A percentile compares a stretch with the other conserved stretches of the same genome.
These are phyloP conservation scores for Lasiosphaeria miniovina DNA, from an alignment of 495 filamentous ascomycete genomes.

Conservation along the genomic window DNA sequence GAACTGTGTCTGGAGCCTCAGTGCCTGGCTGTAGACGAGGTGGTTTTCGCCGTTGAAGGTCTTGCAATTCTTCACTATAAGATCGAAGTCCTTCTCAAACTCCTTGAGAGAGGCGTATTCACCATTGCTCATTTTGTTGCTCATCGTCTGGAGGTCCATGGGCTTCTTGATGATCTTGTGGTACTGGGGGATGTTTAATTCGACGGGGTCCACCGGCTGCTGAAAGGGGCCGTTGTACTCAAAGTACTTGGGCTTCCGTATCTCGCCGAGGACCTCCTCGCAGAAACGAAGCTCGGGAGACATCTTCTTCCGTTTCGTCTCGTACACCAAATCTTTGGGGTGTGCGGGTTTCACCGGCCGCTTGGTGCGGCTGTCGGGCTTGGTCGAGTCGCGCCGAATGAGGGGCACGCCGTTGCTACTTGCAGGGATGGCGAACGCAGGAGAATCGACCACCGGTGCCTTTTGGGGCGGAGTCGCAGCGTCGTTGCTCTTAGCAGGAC, in stretches of 20 bases:
- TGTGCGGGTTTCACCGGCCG: constrained; percentile 91
- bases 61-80: constrained; percentile 86
- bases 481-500: constrained; percentile 25
- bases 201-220: constrained; percentile 85
- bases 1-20: constrained; percentile 68
- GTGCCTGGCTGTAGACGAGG: constrained; percentile 65
- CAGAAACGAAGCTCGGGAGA: constrained; percentile 87
- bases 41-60: constrained; percentile 86
- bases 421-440: constrained; percentile 77
- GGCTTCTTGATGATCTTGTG: constrained; percentile 92
- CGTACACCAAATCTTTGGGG: constrained; percentile 79
- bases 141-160: constrained; percentile 85
- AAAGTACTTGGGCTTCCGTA: constrained; percentile 70
- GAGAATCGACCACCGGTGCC: constrained; percentile 42
- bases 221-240: constrained; percentile 67
- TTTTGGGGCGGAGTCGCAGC: constrained; percentile 22
- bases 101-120: constrained; percentile 81
- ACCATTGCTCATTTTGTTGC: constrained; percentile 71
- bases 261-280: constrained; percentile 72
- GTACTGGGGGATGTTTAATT: constrained; percentile 89
- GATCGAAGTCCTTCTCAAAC: constrained; percentile 75
- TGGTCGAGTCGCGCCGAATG: constrained; percentile 85
- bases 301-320: constrained; percentile 85
- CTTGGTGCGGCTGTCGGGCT: constrained; percentile 75
- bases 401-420: constrained; percentile 70